phyloP scores from a whole-genome alignment of 202 grass and related monocot species.

The Carex arenaria region DNA sequence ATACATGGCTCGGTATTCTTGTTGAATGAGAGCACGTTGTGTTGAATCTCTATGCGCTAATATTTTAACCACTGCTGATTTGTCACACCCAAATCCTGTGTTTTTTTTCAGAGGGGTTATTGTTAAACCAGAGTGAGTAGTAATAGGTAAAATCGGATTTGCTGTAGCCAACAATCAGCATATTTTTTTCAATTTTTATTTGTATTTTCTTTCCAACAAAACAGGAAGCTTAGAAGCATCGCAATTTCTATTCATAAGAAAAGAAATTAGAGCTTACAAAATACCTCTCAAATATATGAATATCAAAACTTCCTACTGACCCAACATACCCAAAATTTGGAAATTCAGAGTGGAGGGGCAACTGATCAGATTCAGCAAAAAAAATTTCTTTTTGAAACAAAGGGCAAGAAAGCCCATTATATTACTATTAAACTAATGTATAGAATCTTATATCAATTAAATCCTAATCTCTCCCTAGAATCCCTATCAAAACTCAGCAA shows the following conservation, averaged over 20 bases:
- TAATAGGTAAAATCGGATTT: not conserved
- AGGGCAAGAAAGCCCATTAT: no score
- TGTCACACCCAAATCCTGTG: constrained; percentile 87
- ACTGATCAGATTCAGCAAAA: not conserved
- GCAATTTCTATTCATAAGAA: not conserved
- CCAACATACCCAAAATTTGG: not conserved
- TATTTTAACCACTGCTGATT: constrained; percentile 63
- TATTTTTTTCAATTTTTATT: not conserved
- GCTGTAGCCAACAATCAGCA: not conserved
- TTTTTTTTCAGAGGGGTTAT: constrained; percentile 19
- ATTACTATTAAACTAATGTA: no score
- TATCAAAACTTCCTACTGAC: not conserved
- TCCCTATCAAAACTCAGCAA: no score
- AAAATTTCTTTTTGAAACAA: not conserved
- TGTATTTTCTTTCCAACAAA: not conserved
- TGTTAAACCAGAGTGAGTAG: not conserved
- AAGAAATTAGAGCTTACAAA: not conserved
- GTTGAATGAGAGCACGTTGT: constrained; percentile 82
- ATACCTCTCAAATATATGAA: not conserved
- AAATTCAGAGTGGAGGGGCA: not conserved
- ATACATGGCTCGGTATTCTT: constrained; percentile 90
- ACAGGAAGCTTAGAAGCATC: not conserved
- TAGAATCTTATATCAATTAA: no score
- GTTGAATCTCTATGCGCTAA: constrained; percentile 84
- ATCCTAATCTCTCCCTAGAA: no score